Evolutionary conservation across 2,329 filamentous ascomycete species (phyloP), one percentile per base, ranked within the genome.

Genomic region (Plectosphaerella plurivora): DNA sequence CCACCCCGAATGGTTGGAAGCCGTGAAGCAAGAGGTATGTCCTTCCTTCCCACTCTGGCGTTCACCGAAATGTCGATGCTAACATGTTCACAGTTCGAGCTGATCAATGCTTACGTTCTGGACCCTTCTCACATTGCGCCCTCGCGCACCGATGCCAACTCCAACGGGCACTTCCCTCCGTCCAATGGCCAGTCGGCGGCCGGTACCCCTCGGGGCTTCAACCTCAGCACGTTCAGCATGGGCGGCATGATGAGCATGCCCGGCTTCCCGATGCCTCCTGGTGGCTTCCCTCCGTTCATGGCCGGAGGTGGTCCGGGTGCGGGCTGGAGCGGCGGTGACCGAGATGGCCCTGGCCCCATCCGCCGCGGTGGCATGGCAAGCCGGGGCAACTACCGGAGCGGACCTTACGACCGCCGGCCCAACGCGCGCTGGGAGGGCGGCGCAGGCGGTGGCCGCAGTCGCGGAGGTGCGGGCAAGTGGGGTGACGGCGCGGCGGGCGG

Each of bases 81-180:
- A 65, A 77, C 58, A 9, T 36, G 39, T 33, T 42, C 35, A 20
- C 63, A 96, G 91, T 86, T 96, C 61, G 82, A 88, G 53, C 84
- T 97, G 15, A 89, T 99, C 65, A 99, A 99, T 66, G 85, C 87
- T 28, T 99, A 99, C 65, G 91, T 97, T 33, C 78, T 96, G 45
- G 94, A 99, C 64, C 94, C 94, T 41, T 86, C 93, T 11, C 93
- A 96, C 63, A 97, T 99, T 66, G 91, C 91, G 36, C 91, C 94
- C 1, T 95, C 92, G 11, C 83, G 93, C 53, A 94, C 92, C 16
- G 91, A 99, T 73, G 89, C 92, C 37, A 97, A 95, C 65, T 95
- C 89, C 61, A 97, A 97, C 63, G 93, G 93, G 2, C 93, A 97
- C 71, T 97, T 97, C 77, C 91, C 92, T 1, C 83, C 91, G 42